Percentiles rank a stretch among this genome's conserved stretches.
Conservation (phyloP, 106 monocot species). For the Narthecium ossifragum region DNA sequence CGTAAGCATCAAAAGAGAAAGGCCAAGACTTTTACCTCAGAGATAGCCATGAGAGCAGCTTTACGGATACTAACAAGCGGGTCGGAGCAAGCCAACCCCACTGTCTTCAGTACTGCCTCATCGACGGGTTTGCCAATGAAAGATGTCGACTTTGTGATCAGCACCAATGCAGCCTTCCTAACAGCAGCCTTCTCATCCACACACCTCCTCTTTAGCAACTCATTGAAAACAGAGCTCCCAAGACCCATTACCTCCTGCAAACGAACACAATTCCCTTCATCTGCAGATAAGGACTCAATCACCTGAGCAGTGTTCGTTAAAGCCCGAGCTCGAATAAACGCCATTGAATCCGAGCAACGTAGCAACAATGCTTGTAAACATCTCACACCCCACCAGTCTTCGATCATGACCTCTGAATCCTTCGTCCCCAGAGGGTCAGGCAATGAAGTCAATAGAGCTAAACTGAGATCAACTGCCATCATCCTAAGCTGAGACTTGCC, state of each 20-base stretch:
- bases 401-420: conserved; percentile 5
- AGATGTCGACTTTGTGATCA: conserved; percentile 48
- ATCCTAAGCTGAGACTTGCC: conserved; percentile 72
- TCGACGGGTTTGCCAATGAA: conserved; percentile 58
- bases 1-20: background rate
- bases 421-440: conserved; percentile 27
- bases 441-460: conserved; percentile 50
- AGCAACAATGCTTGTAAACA: conserved; percentile 49
- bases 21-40: conserved; percentile 40
- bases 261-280: conserved; percentile 17
- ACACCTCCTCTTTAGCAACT: conserved; percentile 62
- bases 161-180: conserved; percentile 75
- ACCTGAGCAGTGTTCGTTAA: conserved; percentile 59
- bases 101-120: conserved; percentile 41
- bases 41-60: conserved; percentile 73
- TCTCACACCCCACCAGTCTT: conserved; percentile 27
- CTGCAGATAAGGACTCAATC: conserved; percentile 34
- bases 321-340: conserved; percentile 70
- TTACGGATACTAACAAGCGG: conserved; percentile 89
- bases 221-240: conserved; percentile 24
- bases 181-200: conserved; percentile 90
- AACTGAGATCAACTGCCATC: conserved; percentile 68
- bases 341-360: conserved; percentile 61
- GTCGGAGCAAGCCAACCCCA: conserved; percentile 78
- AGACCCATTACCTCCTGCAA: conserved; percentile 29